Evolutionary conservation across 208 protist species (phyloP), one percentile per base, ranked within the genome.

Genomic region (Leptomonas pyrrhocoris): DNA sequence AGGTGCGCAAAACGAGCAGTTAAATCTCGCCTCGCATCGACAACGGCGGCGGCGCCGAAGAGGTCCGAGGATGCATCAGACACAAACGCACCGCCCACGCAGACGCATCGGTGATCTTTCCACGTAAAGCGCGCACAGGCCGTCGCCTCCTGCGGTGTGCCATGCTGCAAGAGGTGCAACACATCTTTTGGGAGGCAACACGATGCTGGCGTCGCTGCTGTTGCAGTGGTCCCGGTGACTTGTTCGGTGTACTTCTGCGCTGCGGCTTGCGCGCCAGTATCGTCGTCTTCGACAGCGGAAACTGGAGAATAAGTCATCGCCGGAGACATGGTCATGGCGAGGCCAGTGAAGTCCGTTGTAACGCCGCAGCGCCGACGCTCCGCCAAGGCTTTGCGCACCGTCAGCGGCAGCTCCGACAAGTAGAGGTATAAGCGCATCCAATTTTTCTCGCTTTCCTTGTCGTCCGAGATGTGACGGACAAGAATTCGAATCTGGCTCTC

Each of bases 391-490:
- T 13, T 23, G 1, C 67, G 67, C 23, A 67, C 66, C 12, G 49
- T 0, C 27, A 28, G 3, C n/a, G 80, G 80, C 27, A 84, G n/a
- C 36, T 84, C 61, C 2, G 73, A 72, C n/a, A 86, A 74, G 49
- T 84, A 81, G 6, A 40, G 38, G 65, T 89, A 89, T 19, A 89
- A 57, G 12, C 36, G 38, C 80, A 86, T 84, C 84, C 80, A 89
- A 21, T 46, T 19, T 13, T 21, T 31, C 23, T 79, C 64, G 21
- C 69, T 68, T 31, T 5, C 40, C 13, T 30, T 31, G 8, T 68
- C 60, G 1, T 54, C 31, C 15, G 27, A 36, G 27, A 84, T 43
- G 16, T 58, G 27, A 9, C 54, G 42, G 9, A 85, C 48, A 2
- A 89, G 67, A 0, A 49, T 9, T 9, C 62, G 48, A n/a, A 84